A percentile compares a stretch with the other conserved stretches of the same genome.
Conservation (phyloP, 352 stramenopile species). For the Pythium phragmiticola region DNA sequence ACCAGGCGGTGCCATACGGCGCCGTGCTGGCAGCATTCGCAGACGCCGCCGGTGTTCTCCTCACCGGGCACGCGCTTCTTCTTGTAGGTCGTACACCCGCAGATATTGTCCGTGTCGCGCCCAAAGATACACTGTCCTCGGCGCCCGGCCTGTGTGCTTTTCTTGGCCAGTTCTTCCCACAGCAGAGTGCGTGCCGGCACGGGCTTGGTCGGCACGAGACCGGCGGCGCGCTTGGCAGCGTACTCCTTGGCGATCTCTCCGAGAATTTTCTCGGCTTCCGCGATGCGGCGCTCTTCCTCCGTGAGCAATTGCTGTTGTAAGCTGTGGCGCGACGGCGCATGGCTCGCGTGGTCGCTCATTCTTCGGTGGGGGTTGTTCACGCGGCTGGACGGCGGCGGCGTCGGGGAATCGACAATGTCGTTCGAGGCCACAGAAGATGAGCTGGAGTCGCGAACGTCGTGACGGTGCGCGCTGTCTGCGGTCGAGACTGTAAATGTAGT, state of each 20-base stretch:
- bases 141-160: conserved; percentile 27
- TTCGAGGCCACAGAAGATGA: conserved; percentile 4
- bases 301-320: conserved; percentile 8
- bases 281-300: conserved; percentile 39
- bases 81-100: conserved; percentile 61
- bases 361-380: not conserved
- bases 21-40: conserved; percentile 69
- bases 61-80: conserved; percentile 37
- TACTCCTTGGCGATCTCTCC: conserved; percentile 80
- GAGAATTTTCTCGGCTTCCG: conserved; percentile 66
- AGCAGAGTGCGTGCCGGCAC: conserved; percentile 71
- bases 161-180: conserved; percentile 75
- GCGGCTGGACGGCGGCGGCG: not conserved
- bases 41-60: conserved; percentile 57
- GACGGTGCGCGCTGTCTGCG: conserved; percentile 3
- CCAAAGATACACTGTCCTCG: conserved; percentile 73
- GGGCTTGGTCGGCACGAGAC: conserved; percentile 66
- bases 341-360: conserved; percentile 4
- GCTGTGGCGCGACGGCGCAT: not conserved
- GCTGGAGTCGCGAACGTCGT: not conserved
- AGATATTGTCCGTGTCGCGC: conserved; percentile 45
- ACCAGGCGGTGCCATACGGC: conserved; percentile 66
- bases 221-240: conserved; percentile 69
- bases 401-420: not conserved
- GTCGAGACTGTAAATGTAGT: conserved; percentile 12